Percentiles rank a stretch among this genome's conserved stretches.
Evolutionary conservation across 352 stramenopile species (phyloP).

Genomic region (Globisporangium canariense): DNA sequence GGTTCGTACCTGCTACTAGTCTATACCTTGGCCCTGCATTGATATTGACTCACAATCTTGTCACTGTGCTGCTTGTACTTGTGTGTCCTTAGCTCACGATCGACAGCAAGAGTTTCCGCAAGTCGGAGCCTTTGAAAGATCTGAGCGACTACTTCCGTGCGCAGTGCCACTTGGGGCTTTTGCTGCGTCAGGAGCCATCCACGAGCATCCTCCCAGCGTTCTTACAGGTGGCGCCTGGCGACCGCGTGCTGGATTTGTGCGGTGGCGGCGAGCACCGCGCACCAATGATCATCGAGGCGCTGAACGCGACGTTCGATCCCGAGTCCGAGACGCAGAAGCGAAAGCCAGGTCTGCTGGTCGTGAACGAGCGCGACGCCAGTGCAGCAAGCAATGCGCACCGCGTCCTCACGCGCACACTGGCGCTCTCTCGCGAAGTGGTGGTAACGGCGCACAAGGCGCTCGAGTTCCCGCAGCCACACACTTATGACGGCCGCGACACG

Average conservation of each 20-base stretch:
- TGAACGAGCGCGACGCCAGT: constrained; percentile 69
- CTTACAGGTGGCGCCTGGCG: constrained; percentile 82
- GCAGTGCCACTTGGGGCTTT: constrained; percentile 82
- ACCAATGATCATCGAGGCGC: constrained; percentile 44
- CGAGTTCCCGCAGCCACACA: constrained; percentile 53
- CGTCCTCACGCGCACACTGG: constrained; percentile 53
- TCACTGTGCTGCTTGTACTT: neutral
- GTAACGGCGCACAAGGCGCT: constrained; percentile 73
- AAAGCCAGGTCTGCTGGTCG: constrained; percentile 36
- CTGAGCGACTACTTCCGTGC: constrained; percentile 93
- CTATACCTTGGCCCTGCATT: neutral
- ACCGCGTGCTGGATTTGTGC: constrained; percentile 74
- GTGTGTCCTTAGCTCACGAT: constrained; percentile 33
- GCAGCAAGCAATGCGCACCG: constrained; percentile 47
- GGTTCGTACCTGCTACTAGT: constrained; percentile 16
- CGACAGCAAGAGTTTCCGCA: constrained; percentile 81
- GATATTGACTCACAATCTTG: too few relatives aligned
- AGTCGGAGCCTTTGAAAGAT: constrained; percentile 81
- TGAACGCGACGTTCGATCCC: constrained; percentile 4
- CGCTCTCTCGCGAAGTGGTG: constrained; percentile 41
- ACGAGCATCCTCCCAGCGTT: constrained; percentile 95
- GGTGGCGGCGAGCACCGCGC: constrained; percentile 66
- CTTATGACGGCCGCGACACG: constrained; percentile 6
- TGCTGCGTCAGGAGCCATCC: constrained; percentile 94
- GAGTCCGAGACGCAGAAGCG: neutral